These are phyloP conservation scores for Tetrapisispora iriomotensis DNA, from an alignment of 805 yeast genomes.

Conservation along the genomic window DNA sequence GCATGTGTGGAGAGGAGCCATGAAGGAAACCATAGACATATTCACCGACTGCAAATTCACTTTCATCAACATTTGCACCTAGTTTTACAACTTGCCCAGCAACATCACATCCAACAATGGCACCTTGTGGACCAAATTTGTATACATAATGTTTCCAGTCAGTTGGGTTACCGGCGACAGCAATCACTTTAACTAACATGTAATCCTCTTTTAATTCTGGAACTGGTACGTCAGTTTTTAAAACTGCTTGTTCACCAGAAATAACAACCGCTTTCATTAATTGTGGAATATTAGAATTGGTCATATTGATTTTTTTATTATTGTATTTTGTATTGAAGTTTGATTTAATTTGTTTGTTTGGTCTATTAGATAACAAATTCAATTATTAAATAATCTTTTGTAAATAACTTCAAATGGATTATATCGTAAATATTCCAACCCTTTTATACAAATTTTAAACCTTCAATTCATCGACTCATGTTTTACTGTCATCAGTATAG, in stretches of 20 bases:
- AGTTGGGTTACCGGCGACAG: conserved; percentile 56
- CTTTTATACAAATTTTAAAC: too few species aligned
- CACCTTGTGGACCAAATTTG: conserved; percentile 36
- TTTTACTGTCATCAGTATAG: too few species aligned
- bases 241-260: conserved; percentile 26
- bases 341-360: too few species aligned
- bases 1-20: conserved; percentile 38
- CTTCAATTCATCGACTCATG: too few species aligned
- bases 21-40: conserved; percentile 42
- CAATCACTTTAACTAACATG: conserved; percentile 41
- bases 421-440: too few species aligned
- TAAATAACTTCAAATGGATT: too few species aligned
- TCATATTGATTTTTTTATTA: not conserved
- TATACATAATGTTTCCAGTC: conserved; percentile 53
- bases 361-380: too few species aligned
- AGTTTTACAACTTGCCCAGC: conserved; percentile 47
- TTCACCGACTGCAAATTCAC: conserved; percentile 41
- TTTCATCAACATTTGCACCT: conserved; percentile 31
- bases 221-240: conserved; percentile 24
- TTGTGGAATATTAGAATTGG: conserved; percentile 12
- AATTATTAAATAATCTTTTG: too few species aligned
- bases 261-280: conserved; percentile 37
- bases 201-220: conserved; percentile 30
- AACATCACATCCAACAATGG: conserved; percentile 50
- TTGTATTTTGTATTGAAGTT: not conserved